Conservation (phyloP, 805 yeast genomes). For the Candida silvicultrix region DNA sequence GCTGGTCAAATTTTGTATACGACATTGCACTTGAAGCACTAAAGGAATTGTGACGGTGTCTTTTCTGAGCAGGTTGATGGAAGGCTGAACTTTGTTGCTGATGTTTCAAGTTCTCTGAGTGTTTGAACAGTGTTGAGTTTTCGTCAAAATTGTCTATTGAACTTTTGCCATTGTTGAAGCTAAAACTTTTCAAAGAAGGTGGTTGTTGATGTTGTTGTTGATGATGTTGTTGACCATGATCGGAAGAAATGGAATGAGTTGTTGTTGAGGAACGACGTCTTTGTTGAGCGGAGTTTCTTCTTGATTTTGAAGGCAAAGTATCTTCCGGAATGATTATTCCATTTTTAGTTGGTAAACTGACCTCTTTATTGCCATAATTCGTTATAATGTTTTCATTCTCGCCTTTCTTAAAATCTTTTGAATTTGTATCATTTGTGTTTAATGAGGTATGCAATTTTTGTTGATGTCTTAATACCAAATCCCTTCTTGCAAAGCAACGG, state of each 20-base stretch:
- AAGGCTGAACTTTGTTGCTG: background rate
- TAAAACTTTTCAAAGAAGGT: background rate
- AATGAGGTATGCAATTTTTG: conserved; percentile 74
- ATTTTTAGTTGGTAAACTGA: conserved; percentile 27
- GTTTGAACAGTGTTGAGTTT: conserved; percentile 25
- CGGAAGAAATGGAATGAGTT: background rate
- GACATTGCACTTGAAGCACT: conserved; percentile 35
- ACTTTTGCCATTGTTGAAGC: conserved; percentile 1
- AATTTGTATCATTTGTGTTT: conserved; percentile 34
- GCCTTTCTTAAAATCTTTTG: conserved; percentile 29
- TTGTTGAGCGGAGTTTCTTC: conserved; percentile 1
- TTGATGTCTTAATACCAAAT: conserved; percentile 84
- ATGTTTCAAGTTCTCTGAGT: conserved; percentile 14
- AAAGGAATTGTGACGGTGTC: conserved; percentile 37
- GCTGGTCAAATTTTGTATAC: conserved; percentile 18
- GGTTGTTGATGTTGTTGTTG: background rate
- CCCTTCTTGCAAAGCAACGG: conserved; percentile 89
- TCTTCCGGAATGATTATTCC: background rate
- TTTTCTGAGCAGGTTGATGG: conserved; percentile 14
- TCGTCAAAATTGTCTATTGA: conserved; percentile 10
- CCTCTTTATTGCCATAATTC: conserved; percentile 32
- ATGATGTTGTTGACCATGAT: too few relatives aligned
- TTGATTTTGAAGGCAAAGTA: background rate
- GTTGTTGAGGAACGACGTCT: background rate
- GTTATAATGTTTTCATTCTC: conserved; percentile 30